Evolutionary conservation across 306 rosid genomes (phyloP), one percentile per base, ranked within the genome.

Genomic region (Corylus avellana): DNA sequence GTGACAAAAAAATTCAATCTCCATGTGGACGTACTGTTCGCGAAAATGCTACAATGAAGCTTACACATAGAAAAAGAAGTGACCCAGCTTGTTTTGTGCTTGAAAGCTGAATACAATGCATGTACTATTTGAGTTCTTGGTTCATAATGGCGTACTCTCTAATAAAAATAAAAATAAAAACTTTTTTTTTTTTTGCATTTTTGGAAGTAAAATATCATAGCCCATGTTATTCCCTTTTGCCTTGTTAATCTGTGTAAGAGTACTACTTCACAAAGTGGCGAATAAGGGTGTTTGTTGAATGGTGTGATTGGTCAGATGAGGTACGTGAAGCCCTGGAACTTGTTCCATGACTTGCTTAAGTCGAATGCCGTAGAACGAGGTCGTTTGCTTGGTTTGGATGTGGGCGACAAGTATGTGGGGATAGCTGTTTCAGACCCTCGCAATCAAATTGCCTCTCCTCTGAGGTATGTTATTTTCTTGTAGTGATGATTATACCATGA

Each of bases 371-470:
- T 74, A 12, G 50, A 83, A 59, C 84, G 78, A 0, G 91, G 92
- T 58, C 84, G 93, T 75, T 79, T 92, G 67, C 90, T 95, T 46
- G 96, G 98, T 73, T 84, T 95, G 77, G 98, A 95, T 74, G 97
- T 95, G 55, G 98, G 96, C 1, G 90, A 86, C 49, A 91, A 85
- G 88, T 92, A 92, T 77, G 93, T 95, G 14, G 98, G 98, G 5
- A 72, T 95, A 2, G 89, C 98, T 42, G 90, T 95, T 70, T 92
- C 94, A 18, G 94, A 92, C 73, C 29, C 81, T 12, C 74, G 63
- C 18, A 95, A 95, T 83, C 73, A 80, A 77, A 74, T 90, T 72
- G 98, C 98, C 54, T 88, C 88, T 0, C 98, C 96, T 82, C 58
- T 89, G 29, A 88, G 90, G 98, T 90, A 74, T 6, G 50, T 2